A percentile compares a stretch with the other conserved stretches of the same genome.
Evolutionary conservation across 495 filamentous ascomycete species (phyloP).

Genomic region (Daldinia concentrica): DNA sequence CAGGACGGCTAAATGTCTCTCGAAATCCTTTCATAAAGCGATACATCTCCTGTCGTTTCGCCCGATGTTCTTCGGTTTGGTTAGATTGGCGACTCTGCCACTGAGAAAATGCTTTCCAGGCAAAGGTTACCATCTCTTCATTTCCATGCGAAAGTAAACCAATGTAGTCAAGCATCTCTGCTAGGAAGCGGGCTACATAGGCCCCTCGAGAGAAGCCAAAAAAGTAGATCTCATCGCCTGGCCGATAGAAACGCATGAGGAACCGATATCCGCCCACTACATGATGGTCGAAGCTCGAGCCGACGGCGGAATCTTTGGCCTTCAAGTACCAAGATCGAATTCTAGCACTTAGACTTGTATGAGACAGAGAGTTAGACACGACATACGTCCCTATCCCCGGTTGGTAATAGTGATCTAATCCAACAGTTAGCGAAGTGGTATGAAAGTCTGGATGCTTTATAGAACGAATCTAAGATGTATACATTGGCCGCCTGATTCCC

Average conservation of each 20-base stretch:
- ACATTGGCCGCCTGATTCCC: conserved; percentile 62
- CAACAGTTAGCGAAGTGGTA: conserved; percentile 11
- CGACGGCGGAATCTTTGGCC: conserved; percentile 84
- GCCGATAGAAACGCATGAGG: conserved; percentile 84
- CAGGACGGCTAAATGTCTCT: conserved; percentile 83
- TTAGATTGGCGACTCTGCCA: conserved; percentile 77
- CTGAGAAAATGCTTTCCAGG: conserved; percentile 87
- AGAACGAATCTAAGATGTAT: conserved; percentile 17
- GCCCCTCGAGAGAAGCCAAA: conserved; percentile 88
- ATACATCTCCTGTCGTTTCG: conserved; percentile 68
- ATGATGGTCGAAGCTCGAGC: conserved; percentile 84
- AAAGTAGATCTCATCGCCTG: conserved; percentile 82
- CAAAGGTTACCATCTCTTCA: conserved; percentile 84
- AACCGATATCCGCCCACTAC: conserved; percentile 88
- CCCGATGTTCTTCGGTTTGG: conserved; percentile 64
- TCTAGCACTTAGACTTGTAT: conserved; percentile 68
- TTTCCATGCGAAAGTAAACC: conserved; percentile 84
- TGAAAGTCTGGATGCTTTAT: background rate
- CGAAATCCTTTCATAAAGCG: conserved; percentile 83
- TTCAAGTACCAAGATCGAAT: conserved; percentile 81
- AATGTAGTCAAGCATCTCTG: conserved; percentile 87
- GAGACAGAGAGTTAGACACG: conserved; percentile 71
- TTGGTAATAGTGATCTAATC: conserved; percentile 73
- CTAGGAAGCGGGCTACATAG: conserved; percentile 87
- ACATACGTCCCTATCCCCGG: conserved; percentile 90